Conservation (phyloP, 2,329 filamentous ascomycete species). For the Talaromyces rugulosus region DNA sequence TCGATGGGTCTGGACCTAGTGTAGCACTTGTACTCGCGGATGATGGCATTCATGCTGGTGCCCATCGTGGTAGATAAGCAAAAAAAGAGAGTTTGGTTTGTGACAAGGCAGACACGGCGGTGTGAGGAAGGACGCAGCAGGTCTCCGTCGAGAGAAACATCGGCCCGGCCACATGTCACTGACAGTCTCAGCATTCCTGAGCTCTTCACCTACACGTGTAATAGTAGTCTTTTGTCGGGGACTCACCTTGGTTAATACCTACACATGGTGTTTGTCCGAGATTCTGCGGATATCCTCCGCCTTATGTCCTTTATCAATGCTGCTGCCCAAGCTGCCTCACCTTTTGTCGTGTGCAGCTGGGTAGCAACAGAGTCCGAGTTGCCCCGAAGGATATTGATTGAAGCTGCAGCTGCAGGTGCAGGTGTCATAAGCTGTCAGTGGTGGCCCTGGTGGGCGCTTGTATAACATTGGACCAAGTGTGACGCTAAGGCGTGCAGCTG, state of each 20-base stretch:
- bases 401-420: background rate
- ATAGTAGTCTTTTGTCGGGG: too few species aligned
- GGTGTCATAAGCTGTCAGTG: background rate
- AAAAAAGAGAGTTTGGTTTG: background rate
- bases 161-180: background rate
- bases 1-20: background rate
- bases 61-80: background rate
- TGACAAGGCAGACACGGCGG: background rate
- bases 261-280: background rate
- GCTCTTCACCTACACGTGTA: background rate
- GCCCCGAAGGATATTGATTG: background rate
- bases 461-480: background rate
- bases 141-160: background rate
- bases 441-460: background rate
- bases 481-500: background rate
- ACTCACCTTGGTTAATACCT: background rate
- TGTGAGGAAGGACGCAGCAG: background rate
- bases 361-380: background rate
- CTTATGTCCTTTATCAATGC: background rate
- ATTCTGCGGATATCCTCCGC: background rate
- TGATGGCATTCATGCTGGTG: background rate
- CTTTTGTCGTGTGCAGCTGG: background rate
- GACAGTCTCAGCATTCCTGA: background rate
- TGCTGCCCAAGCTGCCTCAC: background rate
- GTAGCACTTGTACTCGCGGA: background rate